Percentiles rank a stretch among this genome's conserved stretches.
Conservation (phyloP, 2,329 filamentous ascomycete species). For the Dactylellina sp. region DNA sequence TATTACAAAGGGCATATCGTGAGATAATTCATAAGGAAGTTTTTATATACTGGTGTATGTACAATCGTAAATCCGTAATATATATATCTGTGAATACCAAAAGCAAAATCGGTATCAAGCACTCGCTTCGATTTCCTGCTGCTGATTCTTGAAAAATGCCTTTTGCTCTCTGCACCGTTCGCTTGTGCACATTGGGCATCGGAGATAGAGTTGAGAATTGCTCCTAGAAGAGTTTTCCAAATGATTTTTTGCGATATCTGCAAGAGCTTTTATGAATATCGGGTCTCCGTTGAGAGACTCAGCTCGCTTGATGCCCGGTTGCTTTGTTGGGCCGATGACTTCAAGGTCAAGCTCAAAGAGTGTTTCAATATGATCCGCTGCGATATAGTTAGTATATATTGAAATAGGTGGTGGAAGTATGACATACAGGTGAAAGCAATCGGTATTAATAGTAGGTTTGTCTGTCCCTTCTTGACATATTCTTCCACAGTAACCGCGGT, state of each 20-base stretch:
- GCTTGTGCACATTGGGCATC: constrained; percentile 93
- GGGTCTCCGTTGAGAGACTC: constrained; percentile 92
- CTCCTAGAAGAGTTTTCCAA: constrained; percentile 77
- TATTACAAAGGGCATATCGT: no score
- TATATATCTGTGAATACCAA: background rate
- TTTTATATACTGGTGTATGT: constrained; percentile 20
- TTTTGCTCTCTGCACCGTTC: constrained; percentile 85
- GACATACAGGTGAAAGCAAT: constrained; percentile 88
- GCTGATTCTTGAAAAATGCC: constrained; percentile 42
- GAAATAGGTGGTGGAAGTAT: background rate
- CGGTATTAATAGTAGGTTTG: constrained; percentile 88
- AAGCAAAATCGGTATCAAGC: constrained; percentile 1
- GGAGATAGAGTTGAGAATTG: constrained; percentile 85
- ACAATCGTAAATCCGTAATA: constrained; percentile 14
- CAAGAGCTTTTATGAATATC: constrained; percentile 89
- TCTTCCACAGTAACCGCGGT: constrained; percentile 87
- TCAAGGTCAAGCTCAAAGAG: constrained; percentile 93
- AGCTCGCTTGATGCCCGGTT: constrained; percentile 84
- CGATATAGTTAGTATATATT: constrained; percentile 5
- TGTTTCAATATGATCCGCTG: constrained; percentile 94
- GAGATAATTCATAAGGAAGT: background rate
- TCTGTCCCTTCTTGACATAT: constrained; percentile 90
- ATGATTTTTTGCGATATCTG: constrained; percentile 85
- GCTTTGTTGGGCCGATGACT: constrained; percentile 87
- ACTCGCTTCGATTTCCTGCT: constrained; percentile 24